phyloP scores from a whole-genome alignment of 495 filamentous ascomycete genomes.

The Trichoderma virens region DNA sequence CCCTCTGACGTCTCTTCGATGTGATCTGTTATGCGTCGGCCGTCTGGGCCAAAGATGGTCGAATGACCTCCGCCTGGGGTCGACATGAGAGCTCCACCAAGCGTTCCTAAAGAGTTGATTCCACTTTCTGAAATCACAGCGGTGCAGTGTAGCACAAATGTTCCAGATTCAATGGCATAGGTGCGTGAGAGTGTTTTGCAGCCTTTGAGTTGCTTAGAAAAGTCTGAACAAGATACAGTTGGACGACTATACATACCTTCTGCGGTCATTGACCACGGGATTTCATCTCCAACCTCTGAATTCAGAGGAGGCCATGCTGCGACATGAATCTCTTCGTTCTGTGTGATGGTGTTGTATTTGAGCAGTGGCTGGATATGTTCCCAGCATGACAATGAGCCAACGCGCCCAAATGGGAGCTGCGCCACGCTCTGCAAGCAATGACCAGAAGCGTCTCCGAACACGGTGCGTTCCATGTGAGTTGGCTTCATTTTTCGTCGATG shows the following conservation, averaged over 20 bases:
- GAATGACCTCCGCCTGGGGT: slow-evolving; percentile 40
- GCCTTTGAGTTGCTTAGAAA: background rate
- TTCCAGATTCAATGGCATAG: slow-evolving; percentile 44
- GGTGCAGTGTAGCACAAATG: slow-evolving; percentile 45
- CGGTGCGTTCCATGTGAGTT: slow-evolving; percentile 55
- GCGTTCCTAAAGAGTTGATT: slow-evolving; percentile 33
- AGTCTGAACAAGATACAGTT: slow-evolving; percentile 9
- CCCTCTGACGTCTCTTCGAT: slow-evolving; percentile 30
- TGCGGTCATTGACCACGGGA: slow-evolving; percentile 25
- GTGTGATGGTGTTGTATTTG: slow-evolving; percentile 46
- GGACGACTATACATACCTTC: slow-evolving; percentile 13
- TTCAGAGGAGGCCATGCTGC: slow-evolving; percentile 47
- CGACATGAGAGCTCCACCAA: slow-evolving; percentile 25
- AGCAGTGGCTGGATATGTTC: slow-evolving; percentile 55
- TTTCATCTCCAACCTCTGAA: slow-evolving; percentile 19
- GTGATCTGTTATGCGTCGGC: slow-evolving; percentile 32
- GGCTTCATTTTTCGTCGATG: slow-evolving; percentile 51
- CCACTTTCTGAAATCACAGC: slow-evolving; percentile 34
- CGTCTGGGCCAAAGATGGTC: slow-evolving; percentile 49
- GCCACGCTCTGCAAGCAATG: slow-evolving; percentile 34
- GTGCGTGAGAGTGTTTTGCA: slow-evolving; percentile 36
- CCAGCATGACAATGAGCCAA: slow-evolving; percentile 48
- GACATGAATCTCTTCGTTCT: slow-evolving; percentile 48
- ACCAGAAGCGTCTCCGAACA: slow-evolving; percentile 49
- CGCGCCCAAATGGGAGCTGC: slow-evolving; percentile 32